These are phyloP conservation scores for Xylariaceae sp. DNA, from an alignment of 2,329 filamentous ascomycete genomes.

Conservation along the genomic window DNA sequence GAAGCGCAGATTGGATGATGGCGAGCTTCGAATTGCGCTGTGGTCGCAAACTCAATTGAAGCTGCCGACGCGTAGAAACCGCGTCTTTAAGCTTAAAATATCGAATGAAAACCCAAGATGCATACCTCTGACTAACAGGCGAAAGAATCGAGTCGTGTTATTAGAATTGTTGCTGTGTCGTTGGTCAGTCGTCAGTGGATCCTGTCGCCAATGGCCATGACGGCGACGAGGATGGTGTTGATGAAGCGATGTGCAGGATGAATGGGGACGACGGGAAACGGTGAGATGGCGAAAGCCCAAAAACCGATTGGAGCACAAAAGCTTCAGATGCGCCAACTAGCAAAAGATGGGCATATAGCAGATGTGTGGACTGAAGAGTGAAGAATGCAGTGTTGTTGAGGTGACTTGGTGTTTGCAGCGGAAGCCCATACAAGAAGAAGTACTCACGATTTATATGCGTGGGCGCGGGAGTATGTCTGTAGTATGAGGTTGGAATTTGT, in stretches of 20 bases:
- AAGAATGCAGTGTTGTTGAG: constrained; percentile 18
- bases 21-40: constrained; percentile 19
- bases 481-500: constrained; percentile 42
- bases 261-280: not conserved
- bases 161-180: constrained; percentile 32
- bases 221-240: constrained; percentile 16
- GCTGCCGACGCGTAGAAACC: constrained; percentile 29
- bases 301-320: constrained; percentile 7
- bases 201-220: constrained; percentile 10
- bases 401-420: constrained; percentile 40
- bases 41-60: constrained; percentile 39
- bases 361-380: constrained; percentile 7
- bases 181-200: constrained; percentile 27
- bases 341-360: constrained; percentile 10
- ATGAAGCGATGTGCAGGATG: constrained; percentile 2
- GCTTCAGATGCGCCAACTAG: constrained; percentile 2
- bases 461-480: constrained; percentile 29
- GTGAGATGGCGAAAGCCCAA: constrained; percentile 14
- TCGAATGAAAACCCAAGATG: constrained; percentile 21
- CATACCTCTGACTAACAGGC: constrained; percentile 34
- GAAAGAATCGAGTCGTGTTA: constrained; percentile 22
- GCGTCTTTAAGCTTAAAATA: constrained; percentile 35
- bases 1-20: not conserved
- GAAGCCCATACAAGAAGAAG: constrained; percentile 36
- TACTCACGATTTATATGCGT: constrained; percentile 46